Evolutionary conservation across 176 grass and related monocot species (phyloP).

Genomic region (Oryza meridionalis): DNA sequence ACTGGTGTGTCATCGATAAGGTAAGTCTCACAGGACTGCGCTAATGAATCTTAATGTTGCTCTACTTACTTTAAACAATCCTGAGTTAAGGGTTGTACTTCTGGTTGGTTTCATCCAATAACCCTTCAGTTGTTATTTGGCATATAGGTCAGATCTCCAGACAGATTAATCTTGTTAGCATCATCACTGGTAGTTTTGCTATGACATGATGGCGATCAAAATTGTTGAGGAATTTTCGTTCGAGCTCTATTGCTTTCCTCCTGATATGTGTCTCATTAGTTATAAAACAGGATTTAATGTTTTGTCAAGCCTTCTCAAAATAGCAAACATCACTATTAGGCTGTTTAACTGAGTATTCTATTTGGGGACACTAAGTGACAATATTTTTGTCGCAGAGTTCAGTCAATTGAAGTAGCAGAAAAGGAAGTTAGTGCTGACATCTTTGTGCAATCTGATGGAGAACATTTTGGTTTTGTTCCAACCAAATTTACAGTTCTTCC

Average conservation of each 20-base stretch:
- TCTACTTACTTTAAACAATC: slow-evolving; percentile 31
- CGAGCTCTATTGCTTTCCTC: neutral
- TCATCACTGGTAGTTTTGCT: slow-evolving; percentile 13
- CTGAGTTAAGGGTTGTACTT: neutral
- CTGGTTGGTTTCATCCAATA: slow-evolving; percentile 18
- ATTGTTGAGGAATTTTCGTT: neutral
- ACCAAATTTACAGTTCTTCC: slow-evolving; percentile 79
- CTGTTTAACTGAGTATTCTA: slow-evolving; percentile 15
- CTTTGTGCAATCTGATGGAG: slow-evolving; percentile 88
- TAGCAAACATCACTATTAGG: neutral
- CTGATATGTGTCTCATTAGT: neutral
- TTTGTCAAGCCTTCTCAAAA: neutral
- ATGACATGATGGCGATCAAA: neutral
- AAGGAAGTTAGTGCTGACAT: slow-evolving; percentile 50
- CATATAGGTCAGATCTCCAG: neutral
- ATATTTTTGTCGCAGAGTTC: slow-evolving; percentile 52
- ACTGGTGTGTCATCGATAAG: slow-evolving; percentile 71
- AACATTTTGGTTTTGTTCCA: slow-evolving; percentile 86
- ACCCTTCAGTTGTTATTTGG: neutral
- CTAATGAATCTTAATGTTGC: slow-evolving; percentile 2
- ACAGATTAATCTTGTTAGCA: neutral
- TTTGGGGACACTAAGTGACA: neutral
- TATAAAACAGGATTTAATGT: neutral
- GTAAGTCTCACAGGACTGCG: slow-evolving; percentile 39
- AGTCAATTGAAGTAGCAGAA: slow-evolving; percentile 82